Evolutionary conservation across 2,329 filamentous ascomycete genomes (phyloP).

Genomic region (Ophiostoma tasmaniense): DNA sequence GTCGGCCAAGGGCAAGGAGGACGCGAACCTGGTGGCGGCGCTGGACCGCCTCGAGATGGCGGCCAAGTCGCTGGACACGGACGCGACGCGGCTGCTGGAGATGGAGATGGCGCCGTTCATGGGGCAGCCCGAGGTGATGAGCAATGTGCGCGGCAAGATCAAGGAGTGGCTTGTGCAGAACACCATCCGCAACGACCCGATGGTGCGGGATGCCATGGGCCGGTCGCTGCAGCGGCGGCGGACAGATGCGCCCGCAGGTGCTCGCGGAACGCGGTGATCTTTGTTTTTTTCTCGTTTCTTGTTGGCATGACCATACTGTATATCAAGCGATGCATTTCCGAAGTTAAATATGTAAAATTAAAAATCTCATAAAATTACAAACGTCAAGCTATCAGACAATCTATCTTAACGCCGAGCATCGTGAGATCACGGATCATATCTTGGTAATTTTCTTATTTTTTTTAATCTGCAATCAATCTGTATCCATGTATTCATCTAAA

Average conservation of each 20-base stretch:
- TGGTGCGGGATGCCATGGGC: conserved; percentile 72
- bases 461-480: too few relatives aligned
- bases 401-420: not conserved
- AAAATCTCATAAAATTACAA: not conserved
- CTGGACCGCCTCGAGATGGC: conserved; percentile 58
- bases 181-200: conserved; percentile 67
- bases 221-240: conserved; percentile 56
- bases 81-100: conserved; percentile 61
- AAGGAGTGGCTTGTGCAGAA: conserved; percentile 85
- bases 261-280: conserved; percentile 40
- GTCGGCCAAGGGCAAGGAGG: conserved; percentile 33
- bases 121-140: conserved; percentile 57
- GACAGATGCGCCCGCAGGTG: conserved; percentile 53
- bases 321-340: not conserved
- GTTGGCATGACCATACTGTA: not conserved
- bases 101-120: conserved; percentile 75
- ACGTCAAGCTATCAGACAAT: not conserved
- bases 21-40: conserved; percentile 46
- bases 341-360: not conserved
- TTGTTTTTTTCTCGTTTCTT: not conserved
- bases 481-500: not conserved
- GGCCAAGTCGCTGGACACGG: conserved; percentile 53
- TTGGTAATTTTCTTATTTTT: too few relatives aligned
- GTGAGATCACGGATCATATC: not conserved
- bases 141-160: conserved; percentile 60